These are phyloP conservation scores for Nannizzia gypsea DNA, from an alignment of 2,329 filamentous ascomycete genomes.

Conservation along the genomic window DNA sequence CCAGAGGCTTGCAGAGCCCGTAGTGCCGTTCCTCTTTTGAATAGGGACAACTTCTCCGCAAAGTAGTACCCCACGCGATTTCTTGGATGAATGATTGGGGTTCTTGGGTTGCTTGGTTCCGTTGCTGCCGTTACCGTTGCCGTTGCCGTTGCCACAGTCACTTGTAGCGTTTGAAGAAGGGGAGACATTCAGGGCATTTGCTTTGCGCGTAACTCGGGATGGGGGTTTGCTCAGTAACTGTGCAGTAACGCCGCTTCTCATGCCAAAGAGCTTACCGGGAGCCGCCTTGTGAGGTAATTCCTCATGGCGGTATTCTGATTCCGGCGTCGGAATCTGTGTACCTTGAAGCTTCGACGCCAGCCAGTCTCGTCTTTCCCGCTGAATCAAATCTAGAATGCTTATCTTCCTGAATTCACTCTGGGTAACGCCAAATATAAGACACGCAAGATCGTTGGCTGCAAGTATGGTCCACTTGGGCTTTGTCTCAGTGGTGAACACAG, in stretches of 20 bases:
- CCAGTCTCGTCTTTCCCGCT: constrained; percentile 79
- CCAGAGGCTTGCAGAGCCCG: constrained; percentile 89
- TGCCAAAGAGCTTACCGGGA: constrained; percentile 39
- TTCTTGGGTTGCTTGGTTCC: constrained; percentile 41
- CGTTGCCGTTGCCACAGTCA: constrained; percentile 14
- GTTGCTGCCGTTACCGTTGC: neutral
- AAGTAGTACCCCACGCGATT: constrained; percentile 76
- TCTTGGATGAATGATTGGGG: constrained; percentile 57
- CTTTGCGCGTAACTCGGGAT: constrained; percentile 40
- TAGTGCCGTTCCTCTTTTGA: constrained; percentile 83
- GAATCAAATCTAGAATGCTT: constrained; percentile 89
- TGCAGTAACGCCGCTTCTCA: constrained; percentile 78
- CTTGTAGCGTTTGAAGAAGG: constrained; percentile 18
- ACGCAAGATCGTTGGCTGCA: constrained; percentile 90
- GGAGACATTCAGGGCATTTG: constrained; percentile 50
- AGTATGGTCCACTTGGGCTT: constrained; percentile 89
- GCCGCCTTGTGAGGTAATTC: constrained; percentile 24
- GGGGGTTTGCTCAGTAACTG: constrained; percentile 74
- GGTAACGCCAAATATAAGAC: constrained; percentile 97
- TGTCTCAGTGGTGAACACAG: constrained; percentile 93
- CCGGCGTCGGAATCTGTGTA: constrained; percentile 40
- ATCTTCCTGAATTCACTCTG: constrained; percentile 87
- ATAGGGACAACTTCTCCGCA: constrained; percentile 98
- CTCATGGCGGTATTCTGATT: constrained; percentile 25
- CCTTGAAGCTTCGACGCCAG: constrained; percentile 68